These are phyloP conservation scores for Endocalyx cinctus DNA, from an alignment of 2,329 filamentous ascomycete species.

Conservation along the genomic window DNA sequence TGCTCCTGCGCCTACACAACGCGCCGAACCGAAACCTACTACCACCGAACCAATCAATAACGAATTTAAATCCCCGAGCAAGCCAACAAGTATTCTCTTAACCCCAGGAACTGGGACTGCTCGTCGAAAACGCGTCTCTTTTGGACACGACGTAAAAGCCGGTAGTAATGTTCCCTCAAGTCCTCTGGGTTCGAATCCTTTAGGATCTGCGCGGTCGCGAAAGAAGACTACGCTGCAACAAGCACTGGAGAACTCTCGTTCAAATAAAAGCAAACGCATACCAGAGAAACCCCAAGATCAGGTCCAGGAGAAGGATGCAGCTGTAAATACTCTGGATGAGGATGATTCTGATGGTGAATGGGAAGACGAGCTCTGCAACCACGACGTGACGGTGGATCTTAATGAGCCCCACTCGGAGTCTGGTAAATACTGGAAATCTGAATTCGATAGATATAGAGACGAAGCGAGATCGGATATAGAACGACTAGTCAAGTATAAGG, in stretches of 20 bases:
- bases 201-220: conserved; percentile 12
- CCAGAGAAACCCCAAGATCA: conserved; percentile 7
- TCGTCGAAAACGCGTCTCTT: conserved; percentile 61
- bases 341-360: conserved; percentile 40
- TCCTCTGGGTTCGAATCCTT: conserved; percentile 13
- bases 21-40: conserved; percentile 21
- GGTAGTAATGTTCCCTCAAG: conserved; percentile 23
- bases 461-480: conserved; percentile 70
- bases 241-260: conserved; percentile 25
- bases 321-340: conserved; percentile 2
- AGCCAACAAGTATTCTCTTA: conserved; percentile 55
- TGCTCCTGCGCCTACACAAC: too few species aligned
- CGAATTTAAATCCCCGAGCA: conserved; percentile 41
- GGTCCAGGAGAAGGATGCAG: conserved; percentile 20
- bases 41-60: conserved; percentile 18
- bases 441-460: conserved; percentile 69
- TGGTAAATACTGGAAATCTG: conserved; percentile 74
- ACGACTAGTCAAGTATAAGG: conserved; percentile 75
- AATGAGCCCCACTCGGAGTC: conserved; percentile 72
- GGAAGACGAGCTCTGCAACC: conserved; percentile 50
- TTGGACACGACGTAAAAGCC: conserved; percentile 52
- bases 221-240: conserved; percentile 23
- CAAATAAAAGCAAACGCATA: conserved; percentile 13
- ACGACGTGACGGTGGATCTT: conserved; percentile 65
- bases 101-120: conserved; percentile 59